Conservation (phyloP, 2,329 filamentous ascomycete genomes). For the Ploettnerulaceae sp. region DNA sequence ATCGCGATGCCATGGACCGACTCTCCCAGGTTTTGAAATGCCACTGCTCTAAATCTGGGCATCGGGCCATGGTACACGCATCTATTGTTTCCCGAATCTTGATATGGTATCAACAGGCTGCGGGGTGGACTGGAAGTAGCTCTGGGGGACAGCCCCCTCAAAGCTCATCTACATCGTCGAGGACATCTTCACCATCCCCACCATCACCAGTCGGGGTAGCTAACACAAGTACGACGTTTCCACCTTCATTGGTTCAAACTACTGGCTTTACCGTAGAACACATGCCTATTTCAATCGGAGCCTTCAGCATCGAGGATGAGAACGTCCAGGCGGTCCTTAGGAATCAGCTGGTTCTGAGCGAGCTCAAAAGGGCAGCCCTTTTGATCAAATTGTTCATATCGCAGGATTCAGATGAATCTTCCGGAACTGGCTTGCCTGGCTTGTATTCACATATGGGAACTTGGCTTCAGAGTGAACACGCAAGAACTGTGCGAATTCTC, state of each 20-base stretch:
- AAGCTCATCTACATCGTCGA: slow-evolving; percentile 4
- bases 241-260: slow-evolving; percentile 18
- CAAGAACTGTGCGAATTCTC: slow-evolving; percentile 13
- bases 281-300: slow-evolving; percentile 23
- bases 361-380: slow-evolving; percentile 21
- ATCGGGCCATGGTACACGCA: slow-evolving; percentile 28
- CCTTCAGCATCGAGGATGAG: slow-evolving; percentile 26
- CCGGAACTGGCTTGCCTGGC: no score
- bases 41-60: slow-evolving; percentile 23
- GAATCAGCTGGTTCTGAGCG: slow-evolving; percentile 26
- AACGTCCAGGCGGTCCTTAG: slow-evolving; percentile 24
- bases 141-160: slow-evolving; percentile 15
- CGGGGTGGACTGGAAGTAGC: slow-evolving; percentile 22
- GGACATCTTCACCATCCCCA: slow-evolving; percentile 10
- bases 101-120: slow-evolving; percentile 32
- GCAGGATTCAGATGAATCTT: slow-evolving; percentile 9
- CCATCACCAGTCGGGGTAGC: slow-evolving; percentile 1
- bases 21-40: slow-evolving; percentile 23
- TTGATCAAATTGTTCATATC: slow-evolving; percentile 21
- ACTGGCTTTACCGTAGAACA: slow-evolving; percentile 26
- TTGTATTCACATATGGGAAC: slow-evolving; percentile 15
- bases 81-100: slow-evolving; percentile 30
- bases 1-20: slow-evolving; percentile 22
- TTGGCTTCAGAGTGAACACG: slow-evolving; percentile 20
- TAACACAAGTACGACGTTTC: not conserved